A percentile compares a stretch with the other conserved stretches of the same genome.
Conservation (phyloP, 306 rosid genomes). For the Corylus avellana region DNA sequence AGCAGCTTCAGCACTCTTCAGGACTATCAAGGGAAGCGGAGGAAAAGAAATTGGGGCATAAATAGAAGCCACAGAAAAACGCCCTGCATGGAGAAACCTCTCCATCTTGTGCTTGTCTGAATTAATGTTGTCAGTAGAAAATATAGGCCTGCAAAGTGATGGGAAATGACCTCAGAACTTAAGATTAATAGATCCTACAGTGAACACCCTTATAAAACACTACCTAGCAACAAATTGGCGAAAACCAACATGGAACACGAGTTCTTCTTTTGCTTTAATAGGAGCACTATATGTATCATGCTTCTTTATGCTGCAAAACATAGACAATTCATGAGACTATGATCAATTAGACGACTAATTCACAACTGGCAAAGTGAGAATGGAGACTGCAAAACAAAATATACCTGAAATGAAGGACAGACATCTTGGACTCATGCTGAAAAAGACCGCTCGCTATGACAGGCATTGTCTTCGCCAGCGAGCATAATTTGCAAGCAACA, state of each 20-base stretch:
- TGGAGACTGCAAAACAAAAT: constrained; percentile 8
- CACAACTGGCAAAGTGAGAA: background rate
- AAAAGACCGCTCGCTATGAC: constrained; percentile 82
- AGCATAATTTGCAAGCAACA: constrained; percentile 63
- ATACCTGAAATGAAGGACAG: constrained; percentile 93
- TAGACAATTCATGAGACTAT: constrained; percentile 8
- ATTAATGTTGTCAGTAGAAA: constrained; percentile 74
- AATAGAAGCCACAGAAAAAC: constrained; percentile 78
- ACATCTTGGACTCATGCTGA: constrained; percentile 93
- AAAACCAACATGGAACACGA: constrained; percentile 90
- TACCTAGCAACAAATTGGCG: constrained; percentile 95
- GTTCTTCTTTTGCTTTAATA: constrained; percentile 84
- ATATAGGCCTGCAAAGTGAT: constrained; percentile 68
- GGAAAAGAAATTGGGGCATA: constrained; percentile 92
- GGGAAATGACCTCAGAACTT: background rate
- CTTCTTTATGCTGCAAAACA: constrained; percentile 75
- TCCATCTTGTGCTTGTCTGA: constrained; percentile 97
- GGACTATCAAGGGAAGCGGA: constrained; percentile 73
- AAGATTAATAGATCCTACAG: background rate
- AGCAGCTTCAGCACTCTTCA: constrained; percentile 55
- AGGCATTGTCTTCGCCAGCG: constrained; percentile 44
- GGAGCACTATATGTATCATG: constrained; percentile 69
- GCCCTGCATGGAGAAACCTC: constrained; percentile 95
- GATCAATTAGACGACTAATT: background rate
- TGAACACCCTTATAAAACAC: constrained; percentile 4